Percentiles rank a stretch among this genome's conserved stretches.
These are phyloP conservation scores for Zelonia costaricensis DNA, from an alignment of 208 protist species.

Conservation along the genomic window DNA sequence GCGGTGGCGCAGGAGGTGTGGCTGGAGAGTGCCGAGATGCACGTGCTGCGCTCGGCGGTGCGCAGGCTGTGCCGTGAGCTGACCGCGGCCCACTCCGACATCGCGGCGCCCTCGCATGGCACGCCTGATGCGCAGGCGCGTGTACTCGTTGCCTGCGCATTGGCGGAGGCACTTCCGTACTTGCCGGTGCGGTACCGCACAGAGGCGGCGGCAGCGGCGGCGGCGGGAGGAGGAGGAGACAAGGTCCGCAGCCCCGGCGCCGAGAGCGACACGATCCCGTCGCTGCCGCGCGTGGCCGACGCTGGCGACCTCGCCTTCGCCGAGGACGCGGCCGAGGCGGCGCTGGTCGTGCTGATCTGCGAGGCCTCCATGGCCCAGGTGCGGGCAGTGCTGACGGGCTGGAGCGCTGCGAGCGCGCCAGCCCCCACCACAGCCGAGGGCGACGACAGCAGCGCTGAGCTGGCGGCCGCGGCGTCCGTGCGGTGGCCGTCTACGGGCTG, in stretches of 20 bases:
- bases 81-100: background rate
- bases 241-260: too few relatives aligned
- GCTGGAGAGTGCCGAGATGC: conserved; percentile 12
- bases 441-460: too few relatives aligned
- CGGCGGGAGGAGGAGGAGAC: background rate
- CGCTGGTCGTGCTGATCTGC: conserved; percentile 15
- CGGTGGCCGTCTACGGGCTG: background rate
- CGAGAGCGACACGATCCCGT: background rate
- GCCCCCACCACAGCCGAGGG: background rate
- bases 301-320: conserved; percentile 1
- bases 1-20: background rate
- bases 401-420: too few relatives aligned
- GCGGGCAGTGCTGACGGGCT: conserved; percentile 12
- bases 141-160: conserved; percentile 16
- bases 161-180: conserved; percentile 20
- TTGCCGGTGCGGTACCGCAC: conserved; percentile 19
- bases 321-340: conserved; percentile 17
- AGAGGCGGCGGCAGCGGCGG: background rate
- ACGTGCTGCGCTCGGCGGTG: conserved; percentile 5
- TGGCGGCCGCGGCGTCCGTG: background rate
- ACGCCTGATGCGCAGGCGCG: conserved; percentile 2
- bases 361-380: conserved; percentile 17
- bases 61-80: conserved; percentile 9
- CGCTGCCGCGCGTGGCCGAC: background rate
- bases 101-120: background rate